Base-by-base conservation (phyloP, 2,329 filamentous ascomycete genomes). In the Cordyceps sp. region DNA sequence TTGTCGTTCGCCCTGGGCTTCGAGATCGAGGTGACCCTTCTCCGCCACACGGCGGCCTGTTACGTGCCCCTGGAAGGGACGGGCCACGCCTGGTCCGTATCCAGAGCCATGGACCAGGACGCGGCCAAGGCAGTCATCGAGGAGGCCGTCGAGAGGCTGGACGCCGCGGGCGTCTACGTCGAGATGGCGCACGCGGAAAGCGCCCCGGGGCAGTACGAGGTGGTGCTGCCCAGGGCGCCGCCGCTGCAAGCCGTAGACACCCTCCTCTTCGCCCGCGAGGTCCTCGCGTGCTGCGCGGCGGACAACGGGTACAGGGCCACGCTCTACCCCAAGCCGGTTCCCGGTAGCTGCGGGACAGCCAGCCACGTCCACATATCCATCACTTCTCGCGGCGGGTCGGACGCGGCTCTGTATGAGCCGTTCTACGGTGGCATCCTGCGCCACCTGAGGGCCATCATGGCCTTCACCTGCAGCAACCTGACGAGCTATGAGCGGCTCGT, bases 11-110 rank as follows among this genome's bases (percentile, higher is more conserved):
- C 76, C 0, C 53, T 84, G 13, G 84, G 83, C 0, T 92, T 90
- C 41, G 84, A 93, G 50, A 72, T 92, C 26, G 83, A 92, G 51
- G 69, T 90, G 9, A 64, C 81, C 2, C 74, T 92, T 39, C 58
- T 88, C 40, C 62, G 64, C 26, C 62, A 63, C 5, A 37, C 40
- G 1, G 40, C 47, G 9, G 39, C 46, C 2, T 49, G 52, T n/a
- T 58, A 54, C 26, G 51, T 54, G 7, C 45, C 53, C 1, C 60
- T 78, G 1, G 48, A 64, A n/a, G 66, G 66, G 7, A 61, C 64
- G 29, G 73, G 72, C 2, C 80, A 88, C 43, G 73, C 74, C 1
- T 88, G 79, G 78, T 75, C 72, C 0, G 58, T 52, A 15, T 48
- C 75, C 21, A 51, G 69, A 0, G 59, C 65, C 13, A 66, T 81